Conservation (phyloP, 495 filamentous ascomycete species). For the Thermochaetoides thermophila region DNA sequence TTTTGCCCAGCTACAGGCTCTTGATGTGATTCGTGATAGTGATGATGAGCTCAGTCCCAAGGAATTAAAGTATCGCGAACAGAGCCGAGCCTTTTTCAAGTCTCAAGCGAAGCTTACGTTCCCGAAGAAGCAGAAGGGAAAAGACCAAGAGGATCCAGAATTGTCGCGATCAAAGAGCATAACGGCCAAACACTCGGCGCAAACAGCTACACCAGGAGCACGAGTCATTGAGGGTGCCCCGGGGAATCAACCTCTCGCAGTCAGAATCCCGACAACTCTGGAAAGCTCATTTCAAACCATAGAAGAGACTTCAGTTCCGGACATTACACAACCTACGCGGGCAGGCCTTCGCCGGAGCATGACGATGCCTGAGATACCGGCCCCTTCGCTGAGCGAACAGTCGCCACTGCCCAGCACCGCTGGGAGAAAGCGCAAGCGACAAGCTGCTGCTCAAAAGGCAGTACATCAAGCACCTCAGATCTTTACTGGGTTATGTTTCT, state of each 20-base stretch:
- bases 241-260: background rate
- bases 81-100: constrained; percentile 12
- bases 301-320: constrained; percentile 14
- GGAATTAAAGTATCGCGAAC: constrained; percentile 11
- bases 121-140: no score
- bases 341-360: constrained; percentile 10
- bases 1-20: constrained; percentile 14
- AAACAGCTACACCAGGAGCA: background rate
- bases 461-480: constrained; percentile 47
- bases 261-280: background rate
- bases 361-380: constrained; percentile 11
- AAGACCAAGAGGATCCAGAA: background rate
- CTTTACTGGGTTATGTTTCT: constrained; percentile 52
- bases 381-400: constrained; percentile 3
- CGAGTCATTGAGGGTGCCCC: constrained; percentile 14
- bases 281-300: constrained; percentile 5
- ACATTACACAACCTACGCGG: constrained; percentile 3
- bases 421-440: constrained; percentile 38
- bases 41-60: constrained; percentile 11
- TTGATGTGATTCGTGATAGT: constrained; percentile 8
- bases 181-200: constrained; percentile 9
- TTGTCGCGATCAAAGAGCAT: constrained; percentile 4
- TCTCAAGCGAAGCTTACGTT: no score
- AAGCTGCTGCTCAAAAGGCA: constrained; percentile 17
- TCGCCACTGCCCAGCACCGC: constrained; percentile 11